Evolutionary conservation across 2,329 filamentous ascomycete genomes (phyloP).

Genomic region (Rhynchosporium secalis): DNA sequence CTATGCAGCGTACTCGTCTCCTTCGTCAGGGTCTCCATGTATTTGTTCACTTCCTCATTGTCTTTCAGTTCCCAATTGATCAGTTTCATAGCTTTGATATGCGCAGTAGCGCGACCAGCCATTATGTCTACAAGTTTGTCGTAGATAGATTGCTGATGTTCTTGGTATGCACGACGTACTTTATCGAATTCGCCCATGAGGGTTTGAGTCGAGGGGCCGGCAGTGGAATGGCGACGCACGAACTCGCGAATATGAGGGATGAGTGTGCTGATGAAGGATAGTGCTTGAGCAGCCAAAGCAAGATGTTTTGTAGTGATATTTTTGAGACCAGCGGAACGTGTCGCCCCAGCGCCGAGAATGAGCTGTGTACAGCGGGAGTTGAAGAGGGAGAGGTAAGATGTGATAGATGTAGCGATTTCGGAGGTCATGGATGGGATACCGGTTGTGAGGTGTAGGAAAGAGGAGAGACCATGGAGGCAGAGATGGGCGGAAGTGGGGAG

Average conservation of each 20-base stretch:
- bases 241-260: constrained; percentile 92
- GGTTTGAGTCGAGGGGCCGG: constrained; percentile 51
- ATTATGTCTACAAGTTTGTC: constrained; percentile 76
- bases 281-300: constrained; percentile 83
- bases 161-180: constrained; percentile 47
- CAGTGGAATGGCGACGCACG: constrained; percentile 69
- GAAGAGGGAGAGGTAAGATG: constrained; percentile 89
- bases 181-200: constrained; percentile 49
- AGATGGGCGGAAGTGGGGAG: constrained; percentile 80
- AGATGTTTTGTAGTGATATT: constrained; percentile 97
- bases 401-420: constrained; percentile 75
- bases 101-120: constrained; percentile 60
- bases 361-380: constrained; percentile 96
- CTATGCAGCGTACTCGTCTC: constrained; percentile 70
- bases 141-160: constrained; percentile 71
- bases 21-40: constrained; percentile 72
- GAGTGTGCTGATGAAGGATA: constrained; percentile 83
- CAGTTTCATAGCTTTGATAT: constrained; percentile 63
- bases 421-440: constrained; percentile 86
- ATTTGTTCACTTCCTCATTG: constrained; percentile 50
- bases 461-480: constrained; percentile 77
- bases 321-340: constrained; percentile 81
- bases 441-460: constrained; percentile 79
- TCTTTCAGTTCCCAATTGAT: constrained; percentile 59
- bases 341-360: constrained; percentile 92